phyloP scores from a whole-genome alignment of 2,329 filamentous ascomycete genomes.

The Alternaria sp. region DNA sequence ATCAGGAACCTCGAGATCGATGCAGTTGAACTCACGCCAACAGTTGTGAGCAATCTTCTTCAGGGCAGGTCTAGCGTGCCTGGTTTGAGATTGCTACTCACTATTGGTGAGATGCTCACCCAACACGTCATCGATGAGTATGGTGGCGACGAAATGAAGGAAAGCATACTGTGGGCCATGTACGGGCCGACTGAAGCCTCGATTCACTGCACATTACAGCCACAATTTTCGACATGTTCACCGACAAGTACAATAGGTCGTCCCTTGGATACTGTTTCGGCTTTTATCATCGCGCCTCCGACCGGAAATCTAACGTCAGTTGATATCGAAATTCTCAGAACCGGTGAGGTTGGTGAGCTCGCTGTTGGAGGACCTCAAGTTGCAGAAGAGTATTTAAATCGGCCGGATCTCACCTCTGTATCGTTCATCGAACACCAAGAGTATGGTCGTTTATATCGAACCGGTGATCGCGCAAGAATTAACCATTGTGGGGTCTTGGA shows the following conservation, averaged over 20 bases:
- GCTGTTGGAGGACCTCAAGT: conserved; percentile 82
- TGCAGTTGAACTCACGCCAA: conserved; percentile 88
- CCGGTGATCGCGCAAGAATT: conserved; percentile 82
- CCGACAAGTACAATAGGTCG: conserved; percentile 75
- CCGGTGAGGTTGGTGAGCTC: conserved; percentile 78
- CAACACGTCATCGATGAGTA: conserved; percentile 79
- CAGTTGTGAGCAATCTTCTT: conserved; percentile 80
- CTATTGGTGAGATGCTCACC: conserved; percentile 93
- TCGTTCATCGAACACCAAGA: conserved; percentile 72
- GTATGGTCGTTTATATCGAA: conserved; percentile 79
- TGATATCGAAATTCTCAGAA: conserved; percentile 64
- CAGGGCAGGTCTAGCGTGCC: conserved; percentile 73
- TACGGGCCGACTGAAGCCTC: conserved; percentile 93
- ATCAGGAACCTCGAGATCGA: conserved; percentile 75
- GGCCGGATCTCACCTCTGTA: conserved; percentile 74
- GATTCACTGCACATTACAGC: conserved; percentile 85
- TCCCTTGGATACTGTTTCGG: conserved; percentile 82
- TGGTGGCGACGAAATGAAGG: conserved; percentile 63
- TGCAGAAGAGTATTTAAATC: conserved; percentile 82
- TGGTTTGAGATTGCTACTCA: conserved; percentile 74
- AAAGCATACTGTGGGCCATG: conserved; percentile 85
- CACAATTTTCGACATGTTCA: conserved; percentile 65
- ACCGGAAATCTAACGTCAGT: conserved; percentile 25
- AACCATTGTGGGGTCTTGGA: conserved; percentile 75
- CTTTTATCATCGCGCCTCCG: conserved; percentile 69